These are phyloP conservation scores for Testicularia cyperi DNA, from an alignment of 1,284 basidiomycete species.

Conservation along the genomic window DNA sequence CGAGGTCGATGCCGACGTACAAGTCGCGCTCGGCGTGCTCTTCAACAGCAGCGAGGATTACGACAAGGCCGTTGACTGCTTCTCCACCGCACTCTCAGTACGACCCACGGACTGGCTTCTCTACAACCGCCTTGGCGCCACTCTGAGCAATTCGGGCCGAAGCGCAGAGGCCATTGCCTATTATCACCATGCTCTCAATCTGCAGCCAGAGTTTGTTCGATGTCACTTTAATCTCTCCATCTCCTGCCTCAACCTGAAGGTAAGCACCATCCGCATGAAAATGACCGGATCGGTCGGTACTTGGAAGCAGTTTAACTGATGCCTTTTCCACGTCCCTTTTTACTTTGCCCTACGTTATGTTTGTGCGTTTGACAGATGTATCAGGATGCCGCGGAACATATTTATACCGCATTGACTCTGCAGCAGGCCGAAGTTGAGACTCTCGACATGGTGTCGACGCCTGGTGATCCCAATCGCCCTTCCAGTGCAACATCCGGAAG, in stretches of 20 bases:
- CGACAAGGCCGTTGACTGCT: slow-evolving; percentile 88
- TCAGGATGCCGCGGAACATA: slow-evolving; percentile 55
- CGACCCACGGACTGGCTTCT: slow-evolving; percentile 91
- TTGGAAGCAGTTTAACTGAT: too few species aligned
- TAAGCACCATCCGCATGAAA: too few species aligned
- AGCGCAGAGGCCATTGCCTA: slow-evolving; percentile 82
- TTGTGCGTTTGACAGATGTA: too few species aligned
- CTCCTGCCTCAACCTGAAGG: slow-evolving; percentile 47
- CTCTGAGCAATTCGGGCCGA: slow-evolving; percentile 81
- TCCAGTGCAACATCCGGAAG: slow-evolving; percentile 31
- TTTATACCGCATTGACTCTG: slow-evolving; percentile 54
- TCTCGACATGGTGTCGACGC: slow-evolving; percentile 6
- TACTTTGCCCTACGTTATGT: too few species aligned
- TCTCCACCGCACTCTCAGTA: slow-evolving; percentile 80
- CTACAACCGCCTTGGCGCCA: slow-evolving; percentile 94
- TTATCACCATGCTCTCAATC: slow-evolving; percentile 82
- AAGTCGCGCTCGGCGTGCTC: slow-evolving; percentile 89
- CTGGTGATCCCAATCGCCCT: background rate
- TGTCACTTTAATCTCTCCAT: slow-evolving; percentile 52
- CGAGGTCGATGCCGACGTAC: slow-evolving; percentile 76
- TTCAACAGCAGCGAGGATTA: slow-evolving; percentile 89
- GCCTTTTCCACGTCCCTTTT: too few species aligned
- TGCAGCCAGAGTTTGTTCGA: slow-evolving; percentile 90
- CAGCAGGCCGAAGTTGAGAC: slow-evolving; percentile 46
- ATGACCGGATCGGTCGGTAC: too few species aligned